Conservation (phyloP, 257 asterid species). For the Gentiana straminea region DNA sequence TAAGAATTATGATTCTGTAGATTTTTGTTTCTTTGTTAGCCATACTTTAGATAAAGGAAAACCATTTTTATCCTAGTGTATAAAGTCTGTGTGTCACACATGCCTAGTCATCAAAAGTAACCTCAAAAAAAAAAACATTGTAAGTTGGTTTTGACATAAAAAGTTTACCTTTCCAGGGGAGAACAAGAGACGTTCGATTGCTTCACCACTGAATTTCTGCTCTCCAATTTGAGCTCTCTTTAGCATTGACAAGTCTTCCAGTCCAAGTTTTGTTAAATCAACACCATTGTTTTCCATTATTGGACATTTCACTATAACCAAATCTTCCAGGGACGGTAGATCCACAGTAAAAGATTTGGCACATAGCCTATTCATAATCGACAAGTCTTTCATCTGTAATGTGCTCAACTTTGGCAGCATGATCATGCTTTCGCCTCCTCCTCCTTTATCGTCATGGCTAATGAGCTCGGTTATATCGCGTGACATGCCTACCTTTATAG, state of each 20-base stretch:
- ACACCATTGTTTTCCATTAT: background rate
- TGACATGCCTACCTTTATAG: background rate
- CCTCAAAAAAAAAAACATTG: too few relatives aligned
- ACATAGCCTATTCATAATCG: slow-evolving; percentile 4
- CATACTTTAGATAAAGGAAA: too few relatives aligned
- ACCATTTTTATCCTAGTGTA: too few relatives aligned
- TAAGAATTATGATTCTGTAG: too few relatives aligned
- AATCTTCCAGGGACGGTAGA: slow-evolving; percentile 12
- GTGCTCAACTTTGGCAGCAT: slow-evolving; percentile 7
- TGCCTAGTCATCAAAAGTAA: too few relatives aligned
- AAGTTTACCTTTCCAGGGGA: background rate
- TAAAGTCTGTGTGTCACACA: too few relatives aligned
- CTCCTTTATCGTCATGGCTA: background rate
- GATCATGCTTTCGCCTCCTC: background rate
- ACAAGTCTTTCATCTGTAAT: slow-evolving; percentile 4
- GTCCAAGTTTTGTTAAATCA: slow-evolving; percentile 2
- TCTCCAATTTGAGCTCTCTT: slow-evolving; percentile 1
- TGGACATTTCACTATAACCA: slow-evolving; percentile 6
- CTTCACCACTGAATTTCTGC: background rate
- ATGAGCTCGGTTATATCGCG: background rate
- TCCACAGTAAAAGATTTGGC: slow-evolving; percentile 1
- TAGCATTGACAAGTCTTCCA: slow-evolving; percentile 3
- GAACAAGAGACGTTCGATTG: background rate
- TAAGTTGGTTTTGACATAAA: too few relatives aligned
- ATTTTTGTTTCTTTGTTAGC: too few relatives aligned